phyloP scores from a whole-genome alignment of 768 basidiomycete genomes.

The Lyophyllum decastes region DNA sequence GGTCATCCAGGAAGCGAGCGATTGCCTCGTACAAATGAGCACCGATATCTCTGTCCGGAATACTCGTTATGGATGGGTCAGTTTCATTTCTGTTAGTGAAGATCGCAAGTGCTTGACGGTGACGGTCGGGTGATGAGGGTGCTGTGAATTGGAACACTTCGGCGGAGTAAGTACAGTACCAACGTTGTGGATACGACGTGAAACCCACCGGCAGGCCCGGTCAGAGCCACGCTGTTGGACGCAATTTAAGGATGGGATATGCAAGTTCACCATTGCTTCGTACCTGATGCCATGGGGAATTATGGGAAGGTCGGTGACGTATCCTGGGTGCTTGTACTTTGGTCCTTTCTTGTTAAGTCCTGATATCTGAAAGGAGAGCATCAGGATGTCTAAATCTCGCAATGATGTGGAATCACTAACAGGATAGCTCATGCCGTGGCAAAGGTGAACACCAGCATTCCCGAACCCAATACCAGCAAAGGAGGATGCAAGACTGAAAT shows the following conservation, averaged over 20 bases:
- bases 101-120: slow-evolving; percentile 85
- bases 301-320: slow-evolving; percentile 81
- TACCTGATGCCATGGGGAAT: slow-evolving; percentile 91
- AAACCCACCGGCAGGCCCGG: slow-evolving; percentile 73
- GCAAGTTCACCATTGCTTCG: slow-evolving; percentile 2
- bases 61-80: slow-evolving; percentile 68
- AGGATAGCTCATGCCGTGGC: slow-evolving; percentile 88
- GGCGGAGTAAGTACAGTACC: not conserved
- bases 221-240: slow-evolving; percentile 69
- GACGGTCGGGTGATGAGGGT: slow-evolving; percentile 88
- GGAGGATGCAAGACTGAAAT: slow-evolving; percentile 77
- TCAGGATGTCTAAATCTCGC: not conserved
- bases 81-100: slow-evolving; percentile 69
- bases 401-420: slow-evolving; percentile 41
- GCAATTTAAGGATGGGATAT: not conserved
- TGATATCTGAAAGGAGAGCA: slow-evolving; percentile 66
- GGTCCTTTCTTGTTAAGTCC: slow-evolving; percentile 94
- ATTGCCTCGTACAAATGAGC: slow-evolving; percentile 82
- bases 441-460: slow-evolving; percentile 89
- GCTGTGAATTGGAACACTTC: slow-evolving; percentile 94
- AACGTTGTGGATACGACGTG: not conserved
- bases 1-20: slow-evolving; percentile 81
- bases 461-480: slow-evolving; percentile 97
- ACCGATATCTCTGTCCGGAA: slow-evolving; percentile 81
- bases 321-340: slow-evolving; percentile 90